phyloP scores from a whole-genome alignment of 2,329 filamentous ascomycete species.

The Fusarium anguioides region DNA sequence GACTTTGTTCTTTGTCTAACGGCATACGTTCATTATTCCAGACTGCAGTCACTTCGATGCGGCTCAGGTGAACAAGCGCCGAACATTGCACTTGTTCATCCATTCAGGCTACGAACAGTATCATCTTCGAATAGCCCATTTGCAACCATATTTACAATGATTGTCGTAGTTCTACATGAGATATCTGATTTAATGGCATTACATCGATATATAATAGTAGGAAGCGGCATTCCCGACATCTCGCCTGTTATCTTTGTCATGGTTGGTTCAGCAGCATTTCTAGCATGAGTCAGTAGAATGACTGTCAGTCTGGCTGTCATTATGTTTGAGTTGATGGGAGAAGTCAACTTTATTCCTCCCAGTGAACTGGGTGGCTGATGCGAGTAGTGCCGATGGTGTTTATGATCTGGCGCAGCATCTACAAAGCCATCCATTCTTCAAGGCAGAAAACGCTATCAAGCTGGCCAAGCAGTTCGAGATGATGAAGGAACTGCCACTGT shows the following conservation, averaged over 20 bases:
- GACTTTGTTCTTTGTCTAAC: background rate
- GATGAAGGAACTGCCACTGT: constrained; percentile 14
- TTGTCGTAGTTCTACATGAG: too few relatives aligned
- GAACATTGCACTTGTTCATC: too few relatives aligned
- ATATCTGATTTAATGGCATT: too few relatives aligned
- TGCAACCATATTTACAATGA: too few relatives aligned
- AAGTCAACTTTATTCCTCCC: constrained; percentile 35
- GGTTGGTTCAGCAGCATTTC: constrained; percentile 30
- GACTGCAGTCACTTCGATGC: background rate
- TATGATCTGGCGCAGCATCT: constrained; percentile 35
- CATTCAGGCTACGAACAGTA: background rate
- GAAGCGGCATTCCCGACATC: constrained; percentile 13
- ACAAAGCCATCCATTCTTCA: constrained; percentile 26
- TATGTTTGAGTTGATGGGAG: constrained; percentile 29
- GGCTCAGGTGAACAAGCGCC: background rate
- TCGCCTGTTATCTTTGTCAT: constrained; percentile 34
- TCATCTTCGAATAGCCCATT: background rate
- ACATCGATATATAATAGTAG: too few relatives aligned
- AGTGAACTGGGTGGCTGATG: constrained; percentile 34
- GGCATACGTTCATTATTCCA: background rate
- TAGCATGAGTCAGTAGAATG: constrained; percentile 33
- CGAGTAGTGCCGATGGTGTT: constrained; percentile 26
- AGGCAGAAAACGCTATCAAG: constrained; percentile 8
- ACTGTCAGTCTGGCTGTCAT: constrained; percentile 34
- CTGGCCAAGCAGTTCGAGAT: background rate